These are phyloP conservation scores for Penicillium crustosum DNA, from an alignment of 2,329 filamentous ascomycete genomes.

Conservation along the genomic window DNA sequence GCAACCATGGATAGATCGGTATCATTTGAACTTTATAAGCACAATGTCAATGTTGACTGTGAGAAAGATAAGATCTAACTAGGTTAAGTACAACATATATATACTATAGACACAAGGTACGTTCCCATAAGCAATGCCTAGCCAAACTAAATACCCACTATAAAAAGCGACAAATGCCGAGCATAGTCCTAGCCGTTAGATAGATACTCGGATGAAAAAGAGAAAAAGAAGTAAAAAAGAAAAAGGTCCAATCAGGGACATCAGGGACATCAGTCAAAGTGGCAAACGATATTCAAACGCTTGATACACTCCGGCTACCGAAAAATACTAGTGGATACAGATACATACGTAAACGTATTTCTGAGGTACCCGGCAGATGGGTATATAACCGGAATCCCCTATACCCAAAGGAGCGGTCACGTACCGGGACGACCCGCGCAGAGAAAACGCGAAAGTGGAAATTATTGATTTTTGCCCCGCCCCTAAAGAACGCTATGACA, in stretches of 20 bases:
- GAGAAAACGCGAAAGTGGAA: neutral
- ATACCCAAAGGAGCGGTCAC: slow-evolving; percentile 4
- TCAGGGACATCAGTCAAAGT: neutral
- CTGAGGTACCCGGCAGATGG: neutral
- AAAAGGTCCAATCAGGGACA: neutral
- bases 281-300: neutral
- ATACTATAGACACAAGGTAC: neutral
- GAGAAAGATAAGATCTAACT: neutral
- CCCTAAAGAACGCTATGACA: neutral
- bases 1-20: neutral
- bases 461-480: neutral
- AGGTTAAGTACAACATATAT: neutral
- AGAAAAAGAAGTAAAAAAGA: neutral
- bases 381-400: neutral
- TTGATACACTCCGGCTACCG: neutral
- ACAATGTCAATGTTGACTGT: neutral
- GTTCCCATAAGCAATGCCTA: neutral
- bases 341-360: neutral
- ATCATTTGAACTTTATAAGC: neutral
- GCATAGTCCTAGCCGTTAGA: neutral
- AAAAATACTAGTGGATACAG: neutral
- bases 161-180: neutral
- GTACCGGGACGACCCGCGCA: slow-evolving; percentile 24
- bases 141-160: neutral
- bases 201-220: neutral